Conservation (phyloP, 257 asterid genomes). For the Nicotiana attenuata region DNA sequence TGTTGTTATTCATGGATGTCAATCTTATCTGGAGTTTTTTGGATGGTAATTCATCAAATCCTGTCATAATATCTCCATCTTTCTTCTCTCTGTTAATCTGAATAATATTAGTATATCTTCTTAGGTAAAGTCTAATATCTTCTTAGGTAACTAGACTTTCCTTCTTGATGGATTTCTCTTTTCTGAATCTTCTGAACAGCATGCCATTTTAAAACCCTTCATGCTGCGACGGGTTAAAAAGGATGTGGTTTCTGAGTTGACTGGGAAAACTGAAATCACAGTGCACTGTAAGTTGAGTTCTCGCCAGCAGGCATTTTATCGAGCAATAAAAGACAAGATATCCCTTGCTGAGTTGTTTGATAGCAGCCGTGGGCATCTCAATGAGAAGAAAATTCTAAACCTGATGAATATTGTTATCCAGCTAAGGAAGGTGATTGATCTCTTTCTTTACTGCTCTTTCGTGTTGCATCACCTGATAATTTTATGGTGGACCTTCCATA, state of each 20-base stretch:
- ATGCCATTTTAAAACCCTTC: conserved; percentile 96
- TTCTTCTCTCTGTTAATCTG: background rate
- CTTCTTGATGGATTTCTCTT: conserved; percentile 14
- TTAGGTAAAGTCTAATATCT: background rate
- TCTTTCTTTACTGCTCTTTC: conserved; percentile 3
- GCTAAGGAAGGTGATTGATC: conserved; percentile 76
- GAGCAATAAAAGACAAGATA: conserved; percentile 95
- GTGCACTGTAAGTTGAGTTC: conserved; percentile 93
- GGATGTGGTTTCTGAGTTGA: conserved; percentile 90
- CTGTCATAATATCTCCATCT: background rate
- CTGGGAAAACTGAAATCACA: conserved; percentile 83
- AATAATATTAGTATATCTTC: background rate
- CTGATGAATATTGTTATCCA: conserved; percentile 98
- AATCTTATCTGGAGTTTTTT: background rate
- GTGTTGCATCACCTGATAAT: background rate
- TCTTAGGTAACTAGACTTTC: background rate
- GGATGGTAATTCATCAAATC: background rate
- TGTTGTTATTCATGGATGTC: background rate
- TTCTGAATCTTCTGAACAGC: conserved; percentile 44
- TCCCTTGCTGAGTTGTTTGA: conserved; percentile 93
- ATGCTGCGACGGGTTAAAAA: conserved; percentile 96
- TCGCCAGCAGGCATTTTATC: conserved; percentile 95
- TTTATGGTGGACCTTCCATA: background rate
- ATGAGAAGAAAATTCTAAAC: conserved; percentile 85
- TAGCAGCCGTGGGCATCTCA: conserved; percentile 89